Evolutionary conservation across 2,329 filamentous ascomycete species (phyloP), one percentile per base, ranked within the genome.

Genomic region (Cladosporium austrohemisphaericum): DNA sequence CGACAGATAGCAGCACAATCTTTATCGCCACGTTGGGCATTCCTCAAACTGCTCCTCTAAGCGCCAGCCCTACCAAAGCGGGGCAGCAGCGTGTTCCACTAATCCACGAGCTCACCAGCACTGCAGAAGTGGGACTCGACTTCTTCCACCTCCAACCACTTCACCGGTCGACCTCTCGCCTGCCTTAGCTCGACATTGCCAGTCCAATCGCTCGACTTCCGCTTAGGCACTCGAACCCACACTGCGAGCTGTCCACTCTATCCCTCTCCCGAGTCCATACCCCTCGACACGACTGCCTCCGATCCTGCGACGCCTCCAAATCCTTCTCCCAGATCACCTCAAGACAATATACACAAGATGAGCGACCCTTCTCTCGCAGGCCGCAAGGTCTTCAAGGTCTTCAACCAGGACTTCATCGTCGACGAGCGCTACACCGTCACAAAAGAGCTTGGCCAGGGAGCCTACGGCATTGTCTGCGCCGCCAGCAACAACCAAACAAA

Each of bases 351-450:
- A n/a, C n/a, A n/a, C n/a, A n/a, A n/a, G n/a, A 84, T 84, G 80
- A 70, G 75, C 58, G 79, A 83, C 62, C 57, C 56, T n/a, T 49
- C 51, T 31, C 70, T 83, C 54, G 72, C 75, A 56, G 83, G 83
- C 67, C 85, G 90, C 73, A 96, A 95, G 80, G 82, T 92, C 71
- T 96, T 95, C 80, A 95, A 95, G 84, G 91, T 98, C 70, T 98
- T 98, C 76, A 96, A 96, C 78, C 93, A 98, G 68, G 93, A 98
- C 76, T 98, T 98, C 68, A 84, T 96, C 62, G 93, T 97, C 65
- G 93, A 97, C 69, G 92, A 97, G 73, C 85, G 92, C 64, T 98
- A 98, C 76, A 95, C 88, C 58, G 93, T 98, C 58, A 97, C 92
- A 58, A 98, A 98, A 79, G 93, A 98, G 77, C 79, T 98, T 49